phyloP scores from a whole-genome alignment of 352 stramenopile species.

The Phytophthora syringae region DNA sequence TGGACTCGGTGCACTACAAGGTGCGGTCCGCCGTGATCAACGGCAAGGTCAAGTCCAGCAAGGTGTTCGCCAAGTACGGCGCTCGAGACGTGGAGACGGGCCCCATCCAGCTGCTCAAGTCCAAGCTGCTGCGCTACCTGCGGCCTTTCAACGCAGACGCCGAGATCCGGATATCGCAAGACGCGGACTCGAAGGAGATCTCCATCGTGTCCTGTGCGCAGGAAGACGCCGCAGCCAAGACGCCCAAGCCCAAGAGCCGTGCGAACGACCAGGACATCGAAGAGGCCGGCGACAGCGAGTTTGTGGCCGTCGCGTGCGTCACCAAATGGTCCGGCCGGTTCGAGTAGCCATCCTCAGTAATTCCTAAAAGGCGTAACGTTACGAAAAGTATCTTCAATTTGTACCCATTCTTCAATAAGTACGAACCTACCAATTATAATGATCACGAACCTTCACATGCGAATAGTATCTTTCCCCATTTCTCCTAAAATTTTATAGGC shows the following conservation, averaged over 20 bases:
- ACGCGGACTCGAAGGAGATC: constrained; percentile 46
- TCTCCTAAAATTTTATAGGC: not conserved
- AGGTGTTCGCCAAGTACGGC: constrained; percentile 88
- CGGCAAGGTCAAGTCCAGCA: constrained; percentile 55
- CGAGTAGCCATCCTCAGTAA: too few species aligned
- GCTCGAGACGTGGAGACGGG: constrained; percentile 82
- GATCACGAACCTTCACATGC: too few species aligned
- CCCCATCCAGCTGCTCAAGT: constrained; percentile 83
- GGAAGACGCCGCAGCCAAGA: constrained; percentile 14
- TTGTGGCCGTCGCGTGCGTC: constrained; percentile 55
- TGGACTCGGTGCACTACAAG: constrained; percentile 81
- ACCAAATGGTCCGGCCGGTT: constrained; percentile 75
- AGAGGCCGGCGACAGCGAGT: constrained; percentile 19
- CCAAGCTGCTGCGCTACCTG: constrained; percentile 78
- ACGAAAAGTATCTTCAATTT: too few species aligned
- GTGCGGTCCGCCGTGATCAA: constrained; percentile 59
- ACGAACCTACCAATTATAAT: too few species aligned
- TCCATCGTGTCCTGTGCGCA: constrained; percentile 65
- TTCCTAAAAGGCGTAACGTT: too few species aligned
- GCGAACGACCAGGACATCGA: constrained; percentile 8
- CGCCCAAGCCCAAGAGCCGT: constrained; percentile 10
- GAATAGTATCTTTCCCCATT: not conserved
- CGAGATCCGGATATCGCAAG: constrained; percentile 68
- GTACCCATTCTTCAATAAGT: too few species aligned
- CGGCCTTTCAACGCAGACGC: constrained; percentile 81